Conservation (phyloP, 2,329 filamentous ascomycete species). For the Aspergillus sp. region DNA sequence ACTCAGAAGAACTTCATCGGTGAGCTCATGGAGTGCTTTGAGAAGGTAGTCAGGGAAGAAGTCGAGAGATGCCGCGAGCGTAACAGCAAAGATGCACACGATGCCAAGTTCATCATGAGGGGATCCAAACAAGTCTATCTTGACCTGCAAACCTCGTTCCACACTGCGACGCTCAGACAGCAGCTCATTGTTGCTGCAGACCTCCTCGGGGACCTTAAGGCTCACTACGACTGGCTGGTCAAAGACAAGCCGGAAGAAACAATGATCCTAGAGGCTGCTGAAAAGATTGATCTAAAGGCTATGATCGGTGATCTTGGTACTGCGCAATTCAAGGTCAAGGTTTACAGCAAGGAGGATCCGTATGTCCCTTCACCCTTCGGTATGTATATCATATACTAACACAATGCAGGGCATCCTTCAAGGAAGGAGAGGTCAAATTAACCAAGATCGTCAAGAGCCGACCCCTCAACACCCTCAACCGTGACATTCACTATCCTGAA, state of each 20-base stretch:
- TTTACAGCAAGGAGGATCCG: background rate
- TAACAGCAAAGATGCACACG: background rate
- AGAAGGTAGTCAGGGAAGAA: constrained; percentile 2
- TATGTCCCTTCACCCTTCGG: background rate
- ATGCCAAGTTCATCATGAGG: constrained; percentile 8
- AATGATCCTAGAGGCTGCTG: background rate
- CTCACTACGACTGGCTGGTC: background rate
- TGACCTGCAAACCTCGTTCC: constrained; percentile 35
- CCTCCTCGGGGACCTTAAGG: background rate
- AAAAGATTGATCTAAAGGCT: background rate
- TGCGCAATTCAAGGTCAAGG: background rate
- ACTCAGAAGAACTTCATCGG: constrained; percentile 7
- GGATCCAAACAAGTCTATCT: constrained; percentile 31
- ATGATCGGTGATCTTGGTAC: background rate
- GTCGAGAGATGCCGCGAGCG: constrained; percentile 1
- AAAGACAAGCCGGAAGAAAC: background rate
- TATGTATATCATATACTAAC: background rate
- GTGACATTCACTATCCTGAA: constrained; percentile 30
- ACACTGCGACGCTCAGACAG: constrained; percentile 36
- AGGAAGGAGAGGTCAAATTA: constrained; percentile 13
- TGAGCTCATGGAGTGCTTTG: background rate
- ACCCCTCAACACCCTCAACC: constrained; percentile 32
- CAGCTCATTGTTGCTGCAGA: constrained; percentile 28
- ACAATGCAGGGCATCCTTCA: too few species aligned
- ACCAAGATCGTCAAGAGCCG: constrained; percentile 18